Base-by-base conservation (phyloP, 495 filamentous ascomycete genomes). In the Talaromyces thailandensis region DNA sequence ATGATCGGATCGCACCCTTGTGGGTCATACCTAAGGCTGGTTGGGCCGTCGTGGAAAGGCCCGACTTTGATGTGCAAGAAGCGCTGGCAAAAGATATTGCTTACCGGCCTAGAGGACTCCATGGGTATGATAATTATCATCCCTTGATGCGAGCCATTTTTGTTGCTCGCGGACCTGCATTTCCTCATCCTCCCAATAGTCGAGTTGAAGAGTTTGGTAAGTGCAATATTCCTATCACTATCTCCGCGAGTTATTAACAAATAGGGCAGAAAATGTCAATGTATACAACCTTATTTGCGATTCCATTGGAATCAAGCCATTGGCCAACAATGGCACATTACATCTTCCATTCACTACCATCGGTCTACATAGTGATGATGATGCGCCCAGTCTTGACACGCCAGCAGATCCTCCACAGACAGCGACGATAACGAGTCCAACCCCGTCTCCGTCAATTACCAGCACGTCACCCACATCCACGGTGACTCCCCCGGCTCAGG, bases 271-370 rank as follows among this genome's bases (percentile, higher is more conserved):
- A 83, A 99, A 99, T 64, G 90, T 81, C 61, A 92, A 99, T 65
- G 90, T 99, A 1, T 98, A 98, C 70, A 95, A 96, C 65, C 89
- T 98, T 57, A 71, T 99, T 32, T 98, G 92, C 67, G 91, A 96
- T 67, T 89, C 88, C 1, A 69, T 97, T 32, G 86, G 86, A 6
- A 75, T 96, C 56, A 65, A 70, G 6, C 86, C 87, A 0, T 79
- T 77, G 26, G 81, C 89, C 0, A 94, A 93, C 68, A 96, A 96
- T 68, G 92, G 93, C n/a, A 96, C 92, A 0, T 70, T 96, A 21
- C 86, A 89, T 21, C 81, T 96, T 0, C 90, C 90, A 12, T 71
- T 97, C 25, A 82, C 83, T 67, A 79, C 90, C 4, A 69, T 87
- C 3, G 91, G 88, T 0, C 72, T 88, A 7, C 89, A 93, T 69